Percentiles rank a stretch among this genome's conserved stretches.
phyloP scores from a whole-genome alignment of 768 basidiomycete genomes.

The Tubosaeta sp. region DNA sequence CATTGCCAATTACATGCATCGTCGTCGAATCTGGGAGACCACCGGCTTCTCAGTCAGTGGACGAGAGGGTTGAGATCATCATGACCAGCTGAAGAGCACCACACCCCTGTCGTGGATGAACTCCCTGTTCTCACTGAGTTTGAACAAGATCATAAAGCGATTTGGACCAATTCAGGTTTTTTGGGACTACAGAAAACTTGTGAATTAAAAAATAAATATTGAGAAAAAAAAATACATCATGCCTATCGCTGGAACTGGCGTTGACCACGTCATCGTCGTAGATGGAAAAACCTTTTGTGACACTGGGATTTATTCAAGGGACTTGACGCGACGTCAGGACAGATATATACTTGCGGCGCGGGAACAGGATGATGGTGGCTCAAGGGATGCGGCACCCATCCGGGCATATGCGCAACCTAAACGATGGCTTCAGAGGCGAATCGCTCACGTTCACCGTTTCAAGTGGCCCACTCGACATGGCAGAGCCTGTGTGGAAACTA shows the following conservation, averaged over 20 bases:
- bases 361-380: background rate
- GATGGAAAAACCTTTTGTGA: background rate
- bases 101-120: no score
- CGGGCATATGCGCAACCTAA: background rate
- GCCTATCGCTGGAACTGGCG: background rate
- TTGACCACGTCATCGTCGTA: background rate
- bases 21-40: no score
- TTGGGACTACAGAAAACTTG: no score
- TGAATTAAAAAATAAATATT: no score
- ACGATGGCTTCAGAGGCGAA: background rate
- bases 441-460: background rate
- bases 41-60: no score
- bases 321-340: background rate
- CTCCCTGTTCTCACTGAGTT: no score
- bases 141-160: no score
- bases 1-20: no score
- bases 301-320: background rate
- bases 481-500: background rate
- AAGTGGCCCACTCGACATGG: background rate
- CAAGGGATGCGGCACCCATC: background rate
- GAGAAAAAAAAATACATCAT: background rate
- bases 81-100: no score
- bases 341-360: background rate
- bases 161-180: no score
- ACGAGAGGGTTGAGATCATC: no score